Conservation (phyloP, 2,329 filamentous ascomycete species). For the Aspergillus pseudoterreus region DNA sequence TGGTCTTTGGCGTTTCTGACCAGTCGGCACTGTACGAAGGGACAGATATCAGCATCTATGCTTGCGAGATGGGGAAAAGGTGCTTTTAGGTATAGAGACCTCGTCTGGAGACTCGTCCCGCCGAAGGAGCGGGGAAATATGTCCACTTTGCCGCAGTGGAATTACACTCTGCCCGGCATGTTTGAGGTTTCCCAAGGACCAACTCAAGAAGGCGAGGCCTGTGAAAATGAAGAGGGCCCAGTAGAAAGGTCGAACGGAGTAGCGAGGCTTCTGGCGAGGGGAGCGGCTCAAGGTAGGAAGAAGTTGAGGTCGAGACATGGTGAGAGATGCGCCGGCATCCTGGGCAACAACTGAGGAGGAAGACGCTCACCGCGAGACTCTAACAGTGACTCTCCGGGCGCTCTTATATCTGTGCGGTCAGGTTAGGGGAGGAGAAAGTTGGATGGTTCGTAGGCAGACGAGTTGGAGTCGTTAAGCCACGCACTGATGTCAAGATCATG, state of each 20-base stretch:
- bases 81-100: neutral
- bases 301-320: constrained; percentile 22
- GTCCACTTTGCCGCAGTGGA: neutral
- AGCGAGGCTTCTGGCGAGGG: constrained; percentile 26
- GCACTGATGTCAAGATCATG: neutral
- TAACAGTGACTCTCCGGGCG: no score
- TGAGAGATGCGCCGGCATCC: constrained; percentile 24
- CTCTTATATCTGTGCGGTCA: no score
- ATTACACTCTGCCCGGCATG: neutral
- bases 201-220: constrained; percentile 30
- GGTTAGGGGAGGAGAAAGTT: no score
- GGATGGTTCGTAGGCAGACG: neutral
- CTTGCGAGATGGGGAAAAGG: neutral
- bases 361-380: neutral
- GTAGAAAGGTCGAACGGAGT: constrained; percentile 46
- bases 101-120: neutral
- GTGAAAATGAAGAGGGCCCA: constrained; percentile 39
- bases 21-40: constrained; percentile 61
- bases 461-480: neutral
- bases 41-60: constrained; percentile 1
- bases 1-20: constrained; percentile 76
- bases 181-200: constrained; percentile 8
- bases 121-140: neutral
- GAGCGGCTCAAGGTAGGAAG: constrained; percentile 18
- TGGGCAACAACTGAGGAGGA: constrained; percentile 15